Base-by-base conservation (phyloP, 2,329 filamentous ascomycete species). In the Fusarium udum region DNA sequence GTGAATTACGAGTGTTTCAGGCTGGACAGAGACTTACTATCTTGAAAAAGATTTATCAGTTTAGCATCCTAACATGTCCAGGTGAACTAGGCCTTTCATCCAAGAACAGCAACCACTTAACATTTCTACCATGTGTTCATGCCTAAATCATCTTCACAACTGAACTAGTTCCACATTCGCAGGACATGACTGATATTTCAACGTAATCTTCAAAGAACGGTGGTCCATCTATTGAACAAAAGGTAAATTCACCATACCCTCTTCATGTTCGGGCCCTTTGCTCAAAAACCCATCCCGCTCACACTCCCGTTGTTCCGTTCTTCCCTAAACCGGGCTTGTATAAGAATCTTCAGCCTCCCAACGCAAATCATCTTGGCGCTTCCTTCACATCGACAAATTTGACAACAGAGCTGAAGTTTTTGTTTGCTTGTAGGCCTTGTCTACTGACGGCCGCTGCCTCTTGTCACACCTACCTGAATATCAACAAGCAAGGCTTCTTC, bases 221-320 rank as follows among this genome's bases (percentile, higher is more conserved):
- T 37, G 20, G 20, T 1, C 26, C 16, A n/a, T 7, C 3, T n/a
- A 6, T 56, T 20, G 56, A 67, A 58, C 40, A 57, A n/a, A 32
- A 24, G 26, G 20, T 22, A 36, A 39, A 37, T 24, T 61, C 40
- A 43, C 26, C 14, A 9, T 15, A 16, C 22, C 14, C 13, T 46
- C 69, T 55, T 70, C 75, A 53, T 62, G 26, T 34, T n/a, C 26
- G 22, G 3, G 4, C 10, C 8, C 34, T 45, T 68, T 71, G 57
- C 71, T 75, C 73, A 55, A 63, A 31, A n/a, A 24, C 14, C 12
- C 3, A 26, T 34, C 26, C n/a, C 28, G 32, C 42, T 18, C 51
- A 59, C 34, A 34, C 34, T 56, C 26, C 28, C 31, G 32, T 12
- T 46, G 24, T 40, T n/a, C 24, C 26, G 24, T 40, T 39, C 42